A percentile compares a stretch with the other conserved stretches of the same genome.
phyloP scores from a whole-genome alignment of 2,329 filamentous ascomycete species.

The Paraphaeosphaeria sporulosa region DNA sequence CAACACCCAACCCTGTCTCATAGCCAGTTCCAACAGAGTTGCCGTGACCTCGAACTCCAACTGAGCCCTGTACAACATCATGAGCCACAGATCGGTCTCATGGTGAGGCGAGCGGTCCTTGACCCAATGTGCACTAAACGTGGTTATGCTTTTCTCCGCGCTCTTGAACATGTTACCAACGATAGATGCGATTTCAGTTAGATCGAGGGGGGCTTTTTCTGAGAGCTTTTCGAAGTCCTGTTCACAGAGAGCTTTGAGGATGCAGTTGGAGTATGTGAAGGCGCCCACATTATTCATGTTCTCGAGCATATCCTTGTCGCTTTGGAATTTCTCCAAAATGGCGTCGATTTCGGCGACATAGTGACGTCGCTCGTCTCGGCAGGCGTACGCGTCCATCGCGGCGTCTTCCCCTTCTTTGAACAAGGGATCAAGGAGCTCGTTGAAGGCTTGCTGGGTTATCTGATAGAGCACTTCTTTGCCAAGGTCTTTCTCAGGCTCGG shows the following conservation, averaged over 20 bases:
- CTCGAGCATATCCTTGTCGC: conserved; percentile 22
- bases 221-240: not conserved
- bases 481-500: conserved; percentile 80
- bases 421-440: conserved; percentile 86
- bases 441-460: conserved; percentile 89
- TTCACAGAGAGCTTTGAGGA: conserved; percentile 32
- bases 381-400: conserved; percentile 68
- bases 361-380: conserved; percentile 39
- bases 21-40: conserved; percentile 23
- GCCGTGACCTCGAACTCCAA: conserved; percentile 30
- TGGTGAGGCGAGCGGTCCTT: conserved; percentile 20
- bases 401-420: conserved; percentile 84
- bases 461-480: conserved; percentile 91
- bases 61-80: conserved; percentile 31
- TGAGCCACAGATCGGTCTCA: conserved; percentile 31
- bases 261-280: conserved; percentile 35
- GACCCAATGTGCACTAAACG: conserved; percentile 17
- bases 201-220: not conserved
- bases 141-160: conserved; percentile 28
- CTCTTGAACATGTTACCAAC: conserved; percentile 16
- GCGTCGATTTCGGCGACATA: conserved; percentile 31
- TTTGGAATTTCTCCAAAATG: conserved; percentile 25
- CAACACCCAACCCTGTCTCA: conserved; percentile 27
- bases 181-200: conserved; percentile 17
- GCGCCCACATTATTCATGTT: conserved; percentile 30